Evolutionary conservation across 306 rosid species (phyloP).

Genomic region (Citrullus colocynthis): DNA sequence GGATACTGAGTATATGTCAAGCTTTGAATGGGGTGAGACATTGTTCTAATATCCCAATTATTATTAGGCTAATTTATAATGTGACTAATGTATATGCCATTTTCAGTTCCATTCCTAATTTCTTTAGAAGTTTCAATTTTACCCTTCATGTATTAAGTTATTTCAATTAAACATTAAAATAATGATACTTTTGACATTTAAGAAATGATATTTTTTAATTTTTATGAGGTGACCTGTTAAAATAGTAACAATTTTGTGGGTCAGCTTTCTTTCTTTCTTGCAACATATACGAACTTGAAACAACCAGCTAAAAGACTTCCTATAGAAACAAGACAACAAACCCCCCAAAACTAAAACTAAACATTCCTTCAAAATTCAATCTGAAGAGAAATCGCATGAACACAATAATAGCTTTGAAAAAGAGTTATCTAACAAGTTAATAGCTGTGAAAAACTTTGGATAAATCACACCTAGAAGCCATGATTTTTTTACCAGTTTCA

Average conservation of each 20-base stretch:
- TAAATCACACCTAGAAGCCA: no score
- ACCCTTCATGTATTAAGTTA: neutral
- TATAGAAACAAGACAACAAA: neutral
- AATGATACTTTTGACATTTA: neutral
- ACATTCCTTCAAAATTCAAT: no score
- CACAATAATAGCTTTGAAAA: neutral
- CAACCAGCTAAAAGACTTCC: neutral
- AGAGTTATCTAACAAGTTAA: neutral
- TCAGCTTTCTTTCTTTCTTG: neutral
- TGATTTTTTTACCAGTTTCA: no score
- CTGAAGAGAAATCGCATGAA: neutral
- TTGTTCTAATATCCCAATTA: neutral
- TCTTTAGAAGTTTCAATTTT: neutral
- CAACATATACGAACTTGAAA: neutral
- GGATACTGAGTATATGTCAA: neutral
- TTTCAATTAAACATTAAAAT: neutral
- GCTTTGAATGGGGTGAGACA: neutral
- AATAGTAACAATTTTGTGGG: neutral
- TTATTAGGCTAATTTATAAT: neutral
- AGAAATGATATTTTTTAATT: neutral
- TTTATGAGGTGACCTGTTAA: neutral
- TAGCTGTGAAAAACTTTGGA: neutral
- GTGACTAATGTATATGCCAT: neutral
- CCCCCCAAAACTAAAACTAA: neutral
- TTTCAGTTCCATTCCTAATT: neutral